A percentile compares a stretch with the other conserved stretches of the same genome.
Conservation (phyloP, 352 stramenopile species). For the Phytophthora melonis region DNA sequence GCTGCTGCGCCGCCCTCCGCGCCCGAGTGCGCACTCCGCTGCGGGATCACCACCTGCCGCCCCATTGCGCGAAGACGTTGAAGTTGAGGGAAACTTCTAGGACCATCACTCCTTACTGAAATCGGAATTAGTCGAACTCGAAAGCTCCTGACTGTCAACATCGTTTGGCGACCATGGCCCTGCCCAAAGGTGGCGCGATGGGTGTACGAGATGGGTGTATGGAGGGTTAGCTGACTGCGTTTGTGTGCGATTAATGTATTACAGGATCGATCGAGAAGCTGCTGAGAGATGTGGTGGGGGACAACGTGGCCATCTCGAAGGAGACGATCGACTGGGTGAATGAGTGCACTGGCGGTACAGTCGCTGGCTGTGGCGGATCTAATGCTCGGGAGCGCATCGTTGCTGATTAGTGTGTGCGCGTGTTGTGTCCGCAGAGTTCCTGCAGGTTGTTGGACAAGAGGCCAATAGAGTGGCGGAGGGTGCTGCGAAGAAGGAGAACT, state of each 20-base stretch:
- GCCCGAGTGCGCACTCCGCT: constrained; percentile 12
- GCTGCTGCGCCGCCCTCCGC: not conserved
- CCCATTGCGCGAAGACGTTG: constrained; percentile 29
- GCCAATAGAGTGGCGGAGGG: constrained; percentile 64
- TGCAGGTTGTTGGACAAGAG: constrained; percentile 52
- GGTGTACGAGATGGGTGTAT: not conserved
- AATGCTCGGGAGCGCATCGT: not conserved
- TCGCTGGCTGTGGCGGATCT: not conserved
- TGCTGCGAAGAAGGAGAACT: constrained; percentile 69
- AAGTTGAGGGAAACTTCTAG: constrained; percentile 27
- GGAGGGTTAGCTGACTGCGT: not conserved
- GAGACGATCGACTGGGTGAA: constrained; percentile 75
- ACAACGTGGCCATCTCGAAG: constrained; percentile 65
- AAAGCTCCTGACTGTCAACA: not conserved
- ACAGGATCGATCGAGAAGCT: constrained; percentile 48
- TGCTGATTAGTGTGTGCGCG: constrained; percentile 3
- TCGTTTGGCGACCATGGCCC: not conserved
- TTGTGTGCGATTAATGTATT: not conserved
- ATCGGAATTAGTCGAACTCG: not conserved
- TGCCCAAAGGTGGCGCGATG: constrained; percentile 30
- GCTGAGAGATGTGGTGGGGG: constrained; percentile 62
- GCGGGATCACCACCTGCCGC: constrained; percentile 32
- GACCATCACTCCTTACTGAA: constrained; percentile 27
- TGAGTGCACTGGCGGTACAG: constrained; percentile 60
- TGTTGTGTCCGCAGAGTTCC: constrained; percentile 50